These are phyloP conservation scores for Tardiomyces depauwii DNA, from an alignment of 1,139 yeast species.

Conservation along the genomic window DNA sequence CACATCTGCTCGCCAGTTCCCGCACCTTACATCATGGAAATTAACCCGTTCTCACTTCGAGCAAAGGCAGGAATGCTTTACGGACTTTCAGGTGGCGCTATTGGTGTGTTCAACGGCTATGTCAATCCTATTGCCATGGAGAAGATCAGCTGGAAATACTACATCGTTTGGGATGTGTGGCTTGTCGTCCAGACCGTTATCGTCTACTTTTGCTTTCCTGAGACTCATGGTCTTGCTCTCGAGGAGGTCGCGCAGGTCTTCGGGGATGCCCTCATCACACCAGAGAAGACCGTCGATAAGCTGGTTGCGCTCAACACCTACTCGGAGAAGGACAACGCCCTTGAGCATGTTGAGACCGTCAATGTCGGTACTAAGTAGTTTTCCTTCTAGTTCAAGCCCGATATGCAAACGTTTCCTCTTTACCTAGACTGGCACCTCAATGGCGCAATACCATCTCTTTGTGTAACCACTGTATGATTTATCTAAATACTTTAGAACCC, in stretches of 20 bases:
- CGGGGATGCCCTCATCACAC: not conserved
- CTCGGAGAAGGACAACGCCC: not conserved
- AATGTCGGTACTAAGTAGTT: too few species aligned
- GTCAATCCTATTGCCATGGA: conserved; percentile 32
- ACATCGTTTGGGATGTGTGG: conserved; percentile 27
- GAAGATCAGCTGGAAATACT: conserved; percentile 26
- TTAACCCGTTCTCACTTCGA: conserved; percentile 30
- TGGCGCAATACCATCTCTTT: too few species aligned
- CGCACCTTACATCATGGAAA: conserved; percentile 28
- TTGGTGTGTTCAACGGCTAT: conserved; percentile 32
- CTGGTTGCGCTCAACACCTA: not conserved
- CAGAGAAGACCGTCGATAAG: not conserved
- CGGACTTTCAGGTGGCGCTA: conserved; percentile 15
- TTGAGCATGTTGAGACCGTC: not conserved
- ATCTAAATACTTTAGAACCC: not conserved
- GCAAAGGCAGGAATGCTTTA: conserved; percentile 23
- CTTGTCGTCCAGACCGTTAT: conserved; percentile 48
- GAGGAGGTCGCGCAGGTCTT: conserved; percentile 37
- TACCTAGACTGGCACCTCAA: too few species aligned
- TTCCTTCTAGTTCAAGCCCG: too few species aligned
- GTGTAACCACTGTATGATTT: not conserved
- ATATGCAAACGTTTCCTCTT: too few species aligned
- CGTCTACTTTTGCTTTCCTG: conserved; percentile 37
- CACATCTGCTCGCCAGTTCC: conserved; percentile 16
- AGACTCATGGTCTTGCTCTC: conserved; percentile 29